Percentiles rank a stretch among this genome's conserved stretches.
phyloP scores from a whole-genome alignment of 2,329 filamentous ascomycete species.

The Fusarium pseudoanthophilum region DNA sequence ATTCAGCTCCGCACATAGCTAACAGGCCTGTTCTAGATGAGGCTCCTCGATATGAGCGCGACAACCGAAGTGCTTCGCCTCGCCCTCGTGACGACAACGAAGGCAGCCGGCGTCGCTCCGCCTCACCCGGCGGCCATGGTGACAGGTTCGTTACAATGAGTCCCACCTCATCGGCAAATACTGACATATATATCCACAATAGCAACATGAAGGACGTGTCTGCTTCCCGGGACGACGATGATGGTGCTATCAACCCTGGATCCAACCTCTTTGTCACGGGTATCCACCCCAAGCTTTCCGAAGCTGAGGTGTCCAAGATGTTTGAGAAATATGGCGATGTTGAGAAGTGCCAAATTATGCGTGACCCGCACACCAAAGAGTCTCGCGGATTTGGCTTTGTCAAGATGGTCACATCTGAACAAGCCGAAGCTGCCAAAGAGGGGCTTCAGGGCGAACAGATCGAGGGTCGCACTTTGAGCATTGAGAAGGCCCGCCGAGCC shows the following conservation, averaged over 20 bases:
- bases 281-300: slow-evolving; percentile 91
- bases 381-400: slow-evolving; percentile 99
- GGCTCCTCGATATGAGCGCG: slow-evolving; percentile 72
- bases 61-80: slow-evolving; percentile 74
- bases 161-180: background rate
- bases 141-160: slow-evolving; percentile 42
- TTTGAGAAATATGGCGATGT: slow-evolving; percentile 99
- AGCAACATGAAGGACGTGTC: slow-evolving; percentile 65
- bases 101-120: slow-evolving; percentile 69
- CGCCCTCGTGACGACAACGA: slow-evolving; percentile 71
- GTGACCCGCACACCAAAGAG: slow-evolving; percentile 97
- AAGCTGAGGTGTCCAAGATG: slow-evolving; percentile 90
- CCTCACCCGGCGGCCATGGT: slow-evolving; percentile 65
- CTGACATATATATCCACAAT: slow-evolving; percentile 15
- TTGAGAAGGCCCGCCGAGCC: slow-evolving; percentile 97
- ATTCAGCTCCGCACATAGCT: slow-evolving; percentile 2
- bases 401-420: slow-evolving; percentile 95
- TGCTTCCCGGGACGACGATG: slow-evolving; percentile 70
- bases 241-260: slow-evolving; percentile 87
- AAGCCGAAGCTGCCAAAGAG: slow-evolving; percentile 97
- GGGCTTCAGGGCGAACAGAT: slow-evolving; percentile 94
- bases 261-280: slow-evolving; percentile 99
- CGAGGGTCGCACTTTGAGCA: slow-evolving; percentile 94
- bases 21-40: slow-evolving; percentile 61
- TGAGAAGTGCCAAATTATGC: slow-evolving; percentile 99